Evolutionary conservation across 305 asterid species (phyloP).

Genomic region (Fraxinus albicans): DNA sequence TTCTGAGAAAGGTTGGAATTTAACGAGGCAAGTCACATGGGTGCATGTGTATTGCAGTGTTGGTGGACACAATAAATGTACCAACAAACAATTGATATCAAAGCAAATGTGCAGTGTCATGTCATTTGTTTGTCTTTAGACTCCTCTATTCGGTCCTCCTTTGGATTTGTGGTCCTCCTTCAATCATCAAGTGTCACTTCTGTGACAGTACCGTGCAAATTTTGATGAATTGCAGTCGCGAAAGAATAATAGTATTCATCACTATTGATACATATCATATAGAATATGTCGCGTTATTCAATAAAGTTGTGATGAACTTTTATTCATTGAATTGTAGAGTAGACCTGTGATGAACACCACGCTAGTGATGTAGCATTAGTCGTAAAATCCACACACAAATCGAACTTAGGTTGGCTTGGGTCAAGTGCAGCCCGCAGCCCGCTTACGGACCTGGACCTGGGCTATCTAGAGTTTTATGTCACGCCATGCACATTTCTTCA

Average conservation of each 20-base stretch:
- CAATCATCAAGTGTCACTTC: slow-evolving; percentile 4
- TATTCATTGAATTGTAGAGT: neutral
- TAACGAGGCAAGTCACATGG: slow-evolving; percentile 9
- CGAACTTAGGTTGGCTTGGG: neutral
- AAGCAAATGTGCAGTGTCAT: slow-evolving; percentile 1
- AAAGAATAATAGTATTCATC: neutral
- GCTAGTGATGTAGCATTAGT: neutral
- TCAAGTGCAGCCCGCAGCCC: neutral
- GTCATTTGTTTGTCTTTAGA: neutral
- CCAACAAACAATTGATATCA: neutral
- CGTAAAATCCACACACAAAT: neutral
- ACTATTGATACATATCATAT: neutral
- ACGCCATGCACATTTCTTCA: neutral
- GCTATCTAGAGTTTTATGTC: neutral
- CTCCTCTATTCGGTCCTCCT: neutral
- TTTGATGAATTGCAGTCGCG: neutral
- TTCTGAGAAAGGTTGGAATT: neutral
- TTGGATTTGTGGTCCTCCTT: slow-evolving; percentile 2
- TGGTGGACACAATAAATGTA: neutral
- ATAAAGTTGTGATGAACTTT: neutral
- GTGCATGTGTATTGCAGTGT: neutral
- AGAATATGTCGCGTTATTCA: neutral
- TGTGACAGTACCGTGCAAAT: neutral
- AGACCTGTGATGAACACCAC: neutral
- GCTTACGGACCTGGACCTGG: neutral